Percentiles rank a stretch among this genome's conserved stretches.
Conservation (phyloP, 192 early-diverging fungal species). For the Mortierella alpina region DNA sequence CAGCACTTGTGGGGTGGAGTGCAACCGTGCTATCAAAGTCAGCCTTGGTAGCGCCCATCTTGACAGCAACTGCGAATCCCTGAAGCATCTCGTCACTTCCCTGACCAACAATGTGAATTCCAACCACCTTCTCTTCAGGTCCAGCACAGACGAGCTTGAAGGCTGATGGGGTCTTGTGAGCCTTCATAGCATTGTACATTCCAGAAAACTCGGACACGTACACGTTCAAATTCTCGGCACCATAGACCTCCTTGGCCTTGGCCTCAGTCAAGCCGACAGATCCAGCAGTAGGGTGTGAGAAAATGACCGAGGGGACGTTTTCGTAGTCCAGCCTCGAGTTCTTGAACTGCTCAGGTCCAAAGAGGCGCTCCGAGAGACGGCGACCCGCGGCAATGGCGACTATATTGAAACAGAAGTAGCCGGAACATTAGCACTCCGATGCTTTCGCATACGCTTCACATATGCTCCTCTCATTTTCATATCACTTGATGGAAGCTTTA, state of each 20-base stretch:
- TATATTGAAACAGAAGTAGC: background rate
- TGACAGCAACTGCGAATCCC: slow-evolving; percentile 96
- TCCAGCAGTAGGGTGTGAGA: slow-evolving; percentile 92
- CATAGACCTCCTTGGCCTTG: slow-evolving; percentile 80
- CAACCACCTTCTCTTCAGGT: slow-evolving; percentile 95
- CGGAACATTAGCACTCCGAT: background rate
- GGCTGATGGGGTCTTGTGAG: slow-evolving; percentile 88
- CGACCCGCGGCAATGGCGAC: slow-evolving; percentile 98
- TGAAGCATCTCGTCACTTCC: slow-evolving; percentile 93
- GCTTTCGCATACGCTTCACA: background rate
- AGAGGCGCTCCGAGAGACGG: slow-evolving; percentile 89
- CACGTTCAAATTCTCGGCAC: slow-evolving; percentile 83
- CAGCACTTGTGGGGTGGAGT: slow-evolving; percentile 96
- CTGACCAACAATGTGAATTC: slow-evolving; percentile 91
- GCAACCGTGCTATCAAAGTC: slow-evolving; percentile 97
- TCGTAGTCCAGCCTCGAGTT: slow-evolving; percentile 88
- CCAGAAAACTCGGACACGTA: slow-evolving; percentile 91
- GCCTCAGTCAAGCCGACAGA: slow-evolving; percentile 91
- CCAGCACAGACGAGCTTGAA: slow-evolving; percentile 93
- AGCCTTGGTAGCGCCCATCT: slow-evolving; percentile 99
- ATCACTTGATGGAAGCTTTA: slow-evolving; percentile 33
- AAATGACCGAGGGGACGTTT: slow-evolving; percentile 96
- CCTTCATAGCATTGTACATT: slow-evolving; percentile 89
- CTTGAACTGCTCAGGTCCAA: slow-evolving; percentile 79
- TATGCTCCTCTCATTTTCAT: too few relatives aligned